Percentiles rank a stretch among this genome's conserved stretches.
phyloP scores from a whole-genome alignment of 257 asterid species.

The Gardenia jasminoides region DNA sequence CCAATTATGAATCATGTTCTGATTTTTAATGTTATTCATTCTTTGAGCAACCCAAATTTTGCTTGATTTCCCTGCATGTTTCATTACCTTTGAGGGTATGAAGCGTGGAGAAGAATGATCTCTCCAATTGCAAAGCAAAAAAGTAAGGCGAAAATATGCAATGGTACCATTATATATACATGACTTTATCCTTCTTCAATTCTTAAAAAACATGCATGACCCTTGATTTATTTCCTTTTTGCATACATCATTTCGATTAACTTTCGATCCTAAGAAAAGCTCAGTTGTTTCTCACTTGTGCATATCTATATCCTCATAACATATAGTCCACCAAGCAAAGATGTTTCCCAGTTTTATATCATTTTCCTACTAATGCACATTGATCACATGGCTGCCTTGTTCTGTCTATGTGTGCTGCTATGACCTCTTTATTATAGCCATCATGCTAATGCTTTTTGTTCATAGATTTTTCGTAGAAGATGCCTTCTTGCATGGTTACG shows the following conservation, averaged over 20 bases:
- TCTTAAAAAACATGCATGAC: not conserved
- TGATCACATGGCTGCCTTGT: conserved; percentile 3
- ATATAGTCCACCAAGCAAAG: not conserved
- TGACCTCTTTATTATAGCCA: not conserved
- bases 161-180: not conserved
- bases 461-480: not conserved
- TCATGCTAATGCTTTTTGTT: not conserved
- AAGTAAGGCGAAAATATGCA: not conserved
- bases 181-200: not conserved
- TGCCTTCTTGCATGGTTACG: not conserved
- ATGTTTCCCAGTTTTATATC: not conserved
- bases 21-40: not conserved
- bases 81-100: not conserved
- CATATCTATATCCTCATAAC: not conserved
- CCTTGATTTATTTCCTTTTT: not conserved
- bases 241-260: not conserved
- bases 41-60: not conserved
- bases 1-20: not conserved
- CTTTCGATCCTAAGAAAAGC: not conserved
- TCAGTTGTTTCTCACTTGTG: not conserved
- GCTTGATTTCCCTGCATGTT: not conserved
- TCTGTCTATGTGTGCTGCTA: not conserved
- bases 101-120: not conserved
- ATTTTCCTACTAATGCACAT: not conserved
- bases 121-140: not conserved